Conservation (phyloP, 192 early-diverging fungal species). For the Linnemannia elongata region DNA sequence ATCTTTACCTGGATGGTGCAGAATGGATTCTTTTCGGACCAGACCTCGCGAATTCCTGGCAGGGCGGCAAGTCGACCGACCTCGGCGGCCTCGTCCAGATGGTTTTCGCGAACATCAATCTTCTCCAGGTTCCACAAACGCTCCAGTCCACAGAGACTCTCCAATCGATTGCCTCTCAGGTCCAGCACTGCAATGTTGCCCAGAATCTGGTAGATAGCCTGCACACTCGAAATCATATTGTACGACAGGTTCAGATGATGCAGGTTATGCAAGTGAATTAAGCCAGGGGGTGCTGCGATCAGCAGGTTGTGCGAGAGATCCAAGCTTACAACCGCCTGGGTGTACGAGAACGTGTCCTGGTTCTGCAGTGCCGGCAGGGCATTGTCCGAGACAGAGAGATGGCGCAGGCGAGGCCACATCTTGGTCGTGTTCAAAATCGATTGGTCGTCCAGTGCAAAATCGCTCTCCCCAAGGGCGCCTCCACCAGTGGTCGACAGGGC, state of each 20-base stretch:
- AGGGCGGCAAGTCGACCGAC: conserved; percentile 63
- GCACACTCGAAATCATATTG: conserved; percentile 68
- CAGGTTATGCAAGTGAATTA: conserved; percentile 64
- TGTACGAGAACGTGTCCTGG: conserved; percentile 52
- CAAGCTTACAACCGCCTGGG: conserved; percentile 59
- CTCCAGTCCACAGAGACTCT: conserved; percentile 66
- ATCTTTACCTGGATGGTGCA: conserved; percentile 58
- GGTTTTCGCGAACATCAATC: conserved; percentile 68
- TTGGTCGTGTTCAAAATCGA: conserved; percentile 39
- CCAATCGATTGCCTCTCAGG: conserved; percentile 64
- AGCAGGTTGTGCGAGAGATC: conserved; percentile 69
- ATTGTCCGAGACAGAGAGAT: conserved; percentile 66
- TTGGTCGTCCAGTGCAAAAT: conserved; percentile 9
- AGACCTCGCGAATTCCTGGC: conserved; percentile 64
- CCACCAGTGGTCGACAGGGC: conserved; percentile 9
- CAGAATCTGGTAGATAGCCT: conserved; percentile 62
- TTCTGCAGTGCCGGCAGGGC: conserved; percentile 58
- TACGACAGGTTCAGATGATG: conserved; percentile 64
- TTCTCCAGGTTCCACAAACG: conserved; percentile 68
- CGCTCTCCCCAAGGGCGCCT: conserved; percentile 1
- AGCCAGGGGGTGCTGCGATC: conserved; percentile 56
- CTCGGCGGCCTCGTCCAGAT: conserved; percentile 65
- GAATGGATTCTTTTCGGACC: conserved; percentile 70
- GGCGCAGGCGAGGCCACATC: conserved; percentile 57
- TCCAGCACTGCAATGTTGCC: conserved; percentile 67